Evolutionary conservation across 345 rosid species (phyloP), one percentile per base, ranked within the genome.

Genomic region (Conringia planisiliqua): DNA sequence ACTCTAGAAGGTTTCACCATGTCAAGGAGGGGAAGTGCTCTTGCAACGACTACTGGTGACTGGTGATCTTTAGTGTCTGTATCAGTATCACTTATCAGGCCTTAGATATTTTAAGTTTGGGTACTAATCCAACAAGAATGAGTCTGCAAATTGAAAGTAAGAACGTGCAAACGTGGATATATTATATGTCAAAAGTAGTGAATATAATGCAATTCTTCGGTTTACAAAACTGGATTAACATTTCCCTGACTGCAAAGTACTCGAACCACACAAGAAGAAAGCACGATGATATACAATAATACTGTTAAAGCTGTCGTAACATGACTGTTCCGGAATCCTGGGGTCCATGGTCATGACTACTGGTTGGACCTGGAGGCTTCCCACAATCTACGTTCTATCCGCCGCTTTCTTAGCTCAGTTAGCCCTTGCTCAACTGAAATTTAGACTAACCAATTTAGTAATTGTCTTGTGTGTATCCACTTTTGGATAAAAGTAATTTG

Each of bases 381-480:
- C 99, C 99, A 95, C 33, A 92, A 85, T 42, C 90, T 68, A 80
- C 84, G 92, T 80, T 92, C 99, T 36, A 92, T 85, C 46, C 88
- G 92, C 76, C 89, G 52, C 86, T 95, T 95, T 79, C 90, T 82
- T 38, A 95, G 88, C 87, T 95, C 97, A 78, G 79, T 78, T 74
- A 95, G 74, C 22, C 99, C 99, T 83, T 85, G 91, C 79, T 95
- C 93, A 44, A 95, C 97, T 95, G 79, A 70, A 82, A 72, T 59
- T 17, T 47, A 32, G 51, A 62, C 32, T 10, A 56, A 27, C 46
- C 38, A 69, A 38, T 46, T 68, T n/a, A 54, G 66, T 6, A 4
- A 59, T 3, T 27, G 46, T 4, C 44, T 56, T 60, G 6, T 42
- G 66, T 17, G 18, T 36, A 11, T 36, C 39, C 74, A 5, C 64